Evolutionary conservation across 176 grass and related monocot species (phyloP).

Genomic region (bread wheat (Triticum aestivum)): IWGSC_CS_RefSeq_v2.1 NC_057812.1:200129578-200130077

Average conservation of each 20-base stretch:
- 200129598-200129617: constrained; percentile 23
- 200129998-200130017: constrained; percentile 96
- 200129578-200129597: neutral
- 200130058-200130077: neutral
- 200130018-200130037: constrained; percentile 92
- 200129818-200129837: constrained; percentile 68
- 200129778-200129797: neutral
- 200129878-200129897: constrained; percentile 78
- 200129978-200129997: neutral
- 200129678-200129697: constrained; percentile 95
- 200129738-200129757: constrained; percentile 24
- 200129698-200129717: constrained; percentile 75
- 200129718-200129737: constrained; percentile 89
- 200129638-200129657: constrained; percentile 88
- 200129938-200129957: neutral
- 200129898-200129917: neutral
- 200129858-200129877: constrained; percentile 91
- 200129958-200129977: neutral
- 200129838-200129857: constrained; percentile 83
- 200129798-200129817: neutral
- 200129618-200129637: constrained; percentile 94
- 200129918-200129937: neutral
- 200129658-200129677: constrained; percentile 88
- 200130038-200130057: constrained; percentile 50
- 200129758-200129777: neutral